phyloP scores from a whole-genome alignment of 192 early-diverging fungal genomes.

The Irineochytrium annulatum region DNA sequence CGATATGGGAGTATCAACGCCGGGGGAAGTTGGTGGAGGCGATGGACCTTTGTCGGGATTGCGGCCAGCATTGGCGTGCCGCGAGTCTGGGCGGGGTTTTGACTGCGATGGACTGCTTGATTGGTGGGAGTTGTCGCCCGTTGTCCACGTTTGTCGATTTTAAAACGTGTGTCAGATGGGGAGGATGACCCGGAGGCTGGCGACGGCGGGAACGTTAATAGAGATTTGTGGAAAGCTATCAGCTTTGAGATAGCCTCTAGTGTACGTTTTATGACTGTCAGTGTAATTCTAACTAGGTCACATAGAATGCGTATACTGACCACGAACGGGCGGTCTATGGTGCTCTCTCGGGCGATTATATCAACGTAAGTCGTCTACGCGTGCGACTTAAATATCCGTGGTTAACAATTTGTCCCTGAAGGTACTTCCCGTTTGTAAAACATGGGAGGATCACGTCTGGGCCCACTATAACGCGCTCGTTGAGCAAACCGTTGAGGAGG shows the following conservation, averaged over 20 bases:
- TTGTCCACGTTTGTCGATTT: slow-evolving; percentile 21
- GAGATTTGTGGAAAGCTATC: slow-evolving; percentile 63
- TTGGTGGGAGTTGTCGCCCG: background rate
- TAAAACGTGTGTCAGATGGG: slow-evolving; percentile 31
- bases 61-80: slow-evolving; percentile 76
- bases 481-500: slow-evolving; percentile 56
- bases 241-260: slow-evolving; percentile 51
- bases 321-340: slow-evolving; percentile 81
- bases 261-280: background rate
- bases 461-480: slow-evolving; percentile 69
- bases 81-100: slow-evolving; percentile 69
- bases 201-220: slow-evolving; percentile 54
- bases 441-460: slow-evolving; percentile 90
- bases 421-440: slow-evolving; percentile 66
- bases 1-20: slow-evolving; percentile 74
- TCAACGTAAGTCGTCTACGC: slow-evolving; percentile 56
- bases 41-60: slow-evolving; percentile 65
- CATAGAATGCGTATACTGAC: slow-evolving; percentile 41
- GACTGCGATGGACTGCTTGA: slow-evolving; percentile 47
- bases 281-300: background rate
- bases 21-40: slow-evolving; percentile 65
- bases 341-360: slow-evolving; percentile 65
- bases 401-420: slow-evolving; percentile 16
- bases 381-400: too few relatives aligned
- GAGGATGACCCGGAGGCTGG: slow-evolving; percentile 38